Evolutionary conservation across 495 filamentous ascomycete species (phyloP).

Genomic region (Delitschia confertaspora): DNA sequence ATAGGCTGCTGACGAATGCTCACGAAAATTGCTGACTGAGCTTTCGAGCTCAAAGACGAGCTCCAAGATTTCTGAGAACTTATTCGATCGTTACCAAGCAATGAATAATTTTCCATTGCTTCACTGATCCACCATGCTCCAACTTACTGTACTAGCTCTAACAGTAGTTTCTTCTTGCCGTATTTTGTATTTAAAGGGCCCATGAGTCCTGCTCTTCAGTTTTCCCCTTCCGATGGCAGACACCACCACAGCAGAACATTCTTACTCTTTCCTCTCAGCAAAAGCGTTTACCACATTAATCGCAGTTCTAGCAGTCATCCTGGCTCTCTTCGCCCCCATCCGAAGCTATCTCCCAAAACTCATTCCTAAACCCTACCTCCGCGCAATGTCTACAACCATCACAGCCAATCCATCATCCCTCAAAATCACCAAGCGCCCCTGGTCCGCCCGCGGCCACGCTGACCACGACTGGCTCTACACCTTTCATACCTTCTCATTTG

Average conservation of each 20-base stretch:
- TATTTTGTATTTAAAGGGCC: constrained; percentile 12
- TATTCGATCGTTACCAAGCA: too few relatives aligned
- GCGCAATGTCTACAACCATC: constrained; percentile 26
- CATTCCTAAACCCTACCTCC: constrained; percentile 16
- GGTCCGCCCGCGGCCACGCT: constrained; percentile 54
- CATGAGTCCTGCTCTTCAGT: not conserved
- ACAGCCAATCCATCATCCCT: constrained; percentile 22
- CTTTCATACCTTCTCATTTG: constrained; percentile 77
- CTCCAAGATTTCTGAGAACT: too few relatives aligned
- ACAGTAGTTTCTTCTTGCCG: not conserved
- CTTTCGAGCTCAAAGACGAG: too few relatives aligned
- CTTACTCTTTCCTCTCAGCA: constrained; percentile 1
- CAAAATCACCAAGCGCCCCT: constrained; percentile 36
- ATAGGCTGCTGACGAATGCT: constrained; percentile 1
- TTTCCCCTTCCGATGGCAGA: constrained; percentile 18
- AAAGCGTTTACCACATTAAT: constrained; percentile 13
- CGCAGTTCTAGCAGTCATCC: constrained; percentile 29
- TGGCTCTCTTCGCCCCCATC: constrained; percentile 32
- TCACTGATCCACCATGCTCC: too few relatives aligned
- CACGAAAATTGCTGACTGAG: not conserved
- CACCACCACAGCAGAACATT: constrained; percentile 9
- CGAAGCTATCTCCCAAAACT: constrained; percentile 19
- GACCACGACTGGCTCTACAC: constrained; percentile 79
- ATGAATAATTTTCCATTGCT: too few relatives aligned
- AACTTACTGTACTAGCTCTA: constrained; percentile 1